These are phyloP conservation scores for Elsinoe batatas DNA, from an alignment of 2,329 filamentous ascomycete genomes.

Conservation along the genomic window DNA sequence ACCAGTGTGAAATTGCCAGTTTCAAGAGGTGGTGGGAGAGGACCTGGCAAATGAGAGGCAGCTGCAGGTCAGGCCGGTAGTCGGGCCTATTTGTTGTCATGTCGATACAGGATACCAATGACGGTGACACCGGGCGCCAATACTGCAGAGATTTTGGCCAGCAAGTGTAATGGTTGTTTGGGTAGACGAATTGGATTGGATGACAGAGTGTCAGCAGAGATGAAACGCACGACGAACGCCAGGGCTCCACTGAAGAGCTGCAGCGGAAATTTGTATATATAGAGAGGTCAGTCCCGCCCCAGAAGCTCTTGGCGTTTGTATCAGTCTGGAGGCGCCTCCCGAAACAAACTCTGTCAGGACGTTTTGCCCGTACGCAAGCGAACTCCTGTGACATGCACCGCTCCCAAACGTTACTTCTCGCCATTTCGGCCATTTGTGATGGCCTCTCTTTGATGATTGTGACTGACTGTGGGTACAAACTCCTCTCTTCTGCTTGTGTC, in stretches of 20 bases:
- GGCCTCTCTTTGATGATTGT: background rate
- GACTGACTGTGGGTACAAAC: background rate
- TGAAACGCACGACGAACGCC: background rate
- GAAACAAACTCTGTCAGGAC: slow-evolving; percentile 2
- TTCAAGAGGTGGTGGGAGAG: no score
- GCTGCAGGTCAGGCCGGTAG: no score
- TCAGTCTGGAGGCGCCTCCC: background rate
- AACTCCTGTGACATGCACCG: slow-evolving; percentile 1
- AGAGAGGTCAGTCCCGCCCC: no score
- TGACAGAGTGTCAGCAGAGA: background rate
- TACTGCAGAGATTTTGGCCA: background rate
- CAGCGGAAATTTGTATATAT: slow-evolving; percentile 4
- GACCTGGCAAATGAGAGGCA: no score
- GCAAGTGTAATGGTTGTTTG: background rate
- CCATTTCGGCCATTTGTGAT: background rate
- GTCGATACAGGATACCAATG: no score
- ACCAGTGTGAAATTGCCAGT: no score
- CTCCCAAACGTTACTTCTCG: background rate
- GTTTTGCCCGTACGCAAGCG: slow-evolving; percentile 5
- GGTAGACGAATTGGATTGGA: background rate
- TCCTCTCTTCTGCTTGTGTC: background rate
- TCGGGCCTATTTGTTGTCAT: no score
- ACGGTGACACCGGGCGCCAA: no score
- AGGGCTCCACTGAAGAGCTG: background rate
- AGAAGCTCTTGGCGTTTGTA: slow-evolving; percentile 3